These are phyloP conservation scores for Coniella vitis DNA, from an alignment of 2,329 filamentous ascomycete species.

Conservation along the genomic window DNA sequence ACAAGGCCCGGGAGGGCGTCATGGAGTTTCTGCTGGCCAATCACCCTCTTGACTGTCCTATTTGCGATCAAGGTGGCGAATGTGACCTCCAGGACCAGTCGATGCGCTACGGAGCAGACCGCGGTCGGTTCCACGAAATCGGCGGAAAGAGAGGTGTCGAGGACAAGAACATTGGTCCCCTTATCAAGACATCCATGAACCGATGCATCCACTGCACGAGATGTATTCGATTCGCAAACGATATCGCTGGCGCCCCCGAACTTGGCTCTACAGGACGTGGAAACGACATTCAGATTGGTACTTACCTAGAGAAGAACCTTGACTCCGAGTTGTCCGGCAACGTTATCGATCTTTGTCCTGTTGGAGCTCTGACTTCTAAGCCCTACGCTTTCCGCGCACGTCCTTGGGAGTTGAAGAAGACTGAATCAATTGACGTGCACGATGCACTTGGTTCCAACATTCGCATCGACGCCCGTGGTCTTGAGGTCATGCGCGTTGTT, in stretches of 20 bases:
- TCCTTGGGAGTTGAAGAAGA: constrained; percentile 95
- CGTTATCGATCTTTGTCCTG: constrained; percentile 95
- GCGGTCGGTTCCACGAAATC: constrained; percentile 93
- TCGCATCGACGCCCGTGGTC: constrained; percentile 82
- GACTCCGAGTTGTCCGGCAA: constrained; percentile 95
- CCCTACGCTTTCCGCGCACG: constrained; percentile 95
- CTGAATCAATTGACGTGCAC: constrained; percentile 90
- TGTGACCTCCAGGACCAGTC: constrained; percentile 99
- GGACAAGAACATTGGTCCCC: constrained; percentile 97
- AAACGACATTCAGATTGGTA: constrained; percentile 96
- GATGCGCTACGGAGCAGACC: constrained; percentile 95
- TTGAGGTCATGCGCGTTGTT: constrained; percentile 92
- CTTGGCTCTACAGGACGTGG: constrained; percentile 90
- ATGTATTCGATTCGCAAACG: constrained; percentile 96
- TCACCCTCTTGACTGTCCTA: constrained; percentile 90
- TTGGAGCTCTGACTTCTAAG: constrained; percentile 93
- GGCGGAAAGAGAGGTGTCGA: constrained; percentile 95
- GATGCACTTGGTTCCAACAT: constrained; percentile 93
- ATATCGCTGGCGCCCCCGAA: constrained; percentile 91
- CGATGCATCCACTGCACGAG: constrained; percentile 98
- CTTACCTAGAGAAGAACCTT: constrained; percentile 89
- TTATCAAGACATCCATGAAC: constrained; percentile 99
- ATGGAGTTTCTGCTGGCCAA: constrained; percentile 99
- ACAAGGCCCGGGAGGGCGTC: constrained; percentile 97
- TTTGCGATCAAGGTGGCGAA: constrained; percentile 98